phyloP scores from a whole-genome alignment of 1,284 basidiomycete genomes.

The Fistulinella staudtii region DNA sequence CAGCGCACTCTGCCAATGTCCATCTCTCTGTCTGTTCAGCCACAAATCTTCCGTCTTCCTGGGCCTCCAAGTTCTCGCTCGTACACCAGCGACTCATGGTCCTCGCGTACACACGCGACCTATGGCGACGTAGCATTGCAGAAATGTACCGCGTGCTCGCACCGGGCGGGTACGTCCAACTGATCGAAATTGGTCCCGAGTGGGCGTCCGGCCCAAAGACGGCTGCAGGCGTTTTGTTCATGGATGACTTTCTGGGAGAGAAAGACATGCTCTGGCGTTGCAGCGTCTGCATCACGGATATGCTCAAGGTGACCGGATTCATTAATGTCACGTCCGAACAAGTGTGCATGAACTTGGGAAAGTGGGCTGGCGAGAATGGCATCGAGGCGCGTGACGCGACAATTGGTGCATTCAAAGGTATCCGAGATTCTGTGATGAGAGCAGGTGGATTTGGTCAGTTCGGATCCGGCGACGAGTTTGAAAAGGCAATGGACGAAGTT shows the following conservation, averaged over 20 bases:
- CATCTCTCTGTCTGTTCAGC: constrained; percentile 18
- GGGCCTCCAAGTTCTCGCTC: constrained; percentile 27
- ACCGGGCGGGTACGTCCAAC: constrained; percentile 31
- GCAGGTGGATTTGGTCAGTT: constrained; percentile 5
- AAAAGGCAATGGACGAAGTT: constrained; percentile 9
- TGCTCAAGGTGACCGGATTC: constrained; percentile 19
- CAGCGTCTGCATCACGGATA: constrained; percentile 9
- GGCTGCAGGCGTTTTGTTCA: constrained; percentile 5
- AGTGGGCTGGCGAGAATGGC: constrained; percentile 21
- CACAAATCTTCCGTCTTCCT: constrained; percentile 18
- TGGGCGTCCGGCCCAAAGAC: constrained; percentile 20
- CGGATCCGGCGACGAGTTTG: constrained; percentile 13
- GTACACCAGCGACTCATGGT: constrained; percentile 33
- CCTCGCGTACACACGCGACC: constrained; percentile 20
- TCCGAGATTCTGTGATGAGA: constrained; percentile 14
- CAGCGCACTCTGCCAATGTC: constrained; percentile 8
- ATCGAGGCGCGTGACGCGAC: constrained; percentile 1
- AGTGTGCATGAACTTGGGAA: constrained; percentile 13
- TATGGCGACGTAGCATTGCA: constrained; percentile 24
- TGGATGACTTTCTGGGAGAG: constrained; percentile 7
- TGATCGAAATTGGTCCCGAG: constrained; percentile 27
- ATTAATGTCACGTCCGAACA: constrained; percentile 12
- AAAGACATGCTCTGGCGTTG: constrained; percentile 8
- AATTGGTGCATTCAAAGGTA: constrained; percentile 17
- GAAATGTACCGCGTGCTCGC: constrained; percentile 31